Conservation (phyloP, 2,329 filamentous ascomycete species). For the Neurospora crassa region DNA sequence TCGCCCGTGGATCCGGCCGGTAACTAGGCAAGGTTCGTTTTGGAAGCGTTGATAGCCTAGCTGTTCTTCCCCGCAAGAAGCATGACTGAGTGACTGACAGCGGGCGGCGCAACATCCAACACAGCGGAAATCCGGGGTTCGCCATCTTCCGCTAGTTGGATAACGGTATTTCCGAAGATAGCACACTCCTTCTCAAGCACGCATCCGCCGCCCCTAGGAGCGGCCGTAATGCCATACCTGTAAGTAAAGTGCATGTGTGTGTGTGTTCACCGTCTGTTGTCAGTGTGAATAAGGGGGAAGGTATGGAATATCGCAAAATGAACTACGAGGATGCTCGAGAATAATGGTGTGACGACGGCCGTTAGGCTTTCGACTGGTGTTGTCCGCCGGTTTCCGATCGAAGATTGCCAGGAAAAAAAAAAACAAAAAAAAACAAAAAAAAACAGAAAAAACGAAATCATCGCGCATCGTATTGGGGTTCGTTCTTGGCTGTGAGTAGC, state of each 20-base stretch:
- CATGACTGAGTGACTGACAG: background rate
- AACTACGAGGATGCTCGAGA: background rate
- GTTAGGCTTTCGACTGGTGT: background rate
- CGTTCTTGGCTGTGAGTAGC: background rate
- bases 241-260: background rate
- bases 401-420: background rate
- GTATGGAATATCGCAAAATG: background rate
- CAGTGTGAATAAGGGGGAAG: background rate
- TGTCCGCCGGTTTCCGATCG: background rate
- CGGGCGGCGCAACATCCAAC: conserved; percentile 3
- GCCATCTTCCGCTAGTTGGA: conserved; percentile 5
- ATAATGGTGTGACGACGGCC: background rate
- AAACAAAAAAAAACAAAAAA: too few relatives aligned
- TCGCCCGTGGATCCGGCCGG: background rate
- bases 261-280: background rate
- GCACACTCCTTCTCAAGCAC: background rate
- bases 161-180: background rate
- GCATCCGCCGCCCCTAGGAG: background rate
- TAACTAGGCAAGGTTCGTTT: background rate
- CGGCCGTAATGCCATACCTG: background rate
- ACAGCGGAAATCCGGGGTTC: conserved; percentile 3
- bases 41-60: background rate
- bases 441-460: too few relatives aligned
- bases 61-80: background rate
- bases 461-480: background rate